Evolutionary conservation across 495 filamentous ascomycete species (phyloP), one percentile per base, ranked within the genome.

Genomic region (Hypomontagnella monticulosa): DNA sequence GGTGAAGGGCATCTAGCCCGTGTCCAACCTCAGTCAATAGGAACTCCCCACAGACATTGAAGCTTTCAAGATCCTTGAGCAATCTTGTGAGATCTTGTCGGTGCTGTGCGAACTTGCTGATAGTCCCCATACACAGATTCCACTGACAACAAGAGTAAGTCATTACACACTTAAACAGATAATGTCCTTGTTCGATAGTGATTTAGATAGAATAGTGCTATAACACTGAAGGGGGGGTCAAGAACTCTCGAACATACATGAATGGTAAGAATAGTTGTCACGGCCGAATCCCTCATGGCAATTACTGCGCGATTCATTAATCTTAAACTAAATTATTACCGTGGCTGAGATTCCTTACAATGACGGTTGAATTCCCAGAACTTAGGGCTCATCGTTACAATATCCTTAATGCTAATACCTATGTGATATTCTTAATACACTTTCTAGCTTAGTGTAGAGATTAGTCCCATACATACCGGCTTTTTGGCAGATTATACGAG

Each of bases 1-100:
- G 52, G 18, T 75, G 75, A 3, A 66, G 66, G 7, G 76, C 75
- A 64, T 80, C 78, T 4, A 76, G 52, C 0, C 78, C 76, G 60
- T 77, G 78, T 8, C 74, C 71, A 5, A 78, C 51, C 58, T 80
- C 78, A 0, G 73, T 80, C 1, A 80, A 57, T 63, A 78, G 61
- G 32, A 71, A 80, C 38, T 73, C 70, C 12, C 71, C 73, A 16
- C 75, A 76, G 10, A 60, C 23, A 15, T 76, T 66, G 59, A 75
- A 78, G 2, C 55, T 70, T 9, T 73, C 16, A 19, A 73, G 63
- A 11, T 70, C 34, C 0, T 73, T 33, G 18, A 78, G 61, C 8
- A 78, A 43, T 20, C 46, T 36, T 7, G 38, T 18, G 11, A 76
- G 66, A 60, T 78, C 71, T 1, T 68, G 73, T 27, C 73, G 56